Evolutionary conservation across 192 early-diverging fungal species (phyloP), one percentile per base, ranked within the genome.

Genomic region (Chytriomyces sp.): DNA sequence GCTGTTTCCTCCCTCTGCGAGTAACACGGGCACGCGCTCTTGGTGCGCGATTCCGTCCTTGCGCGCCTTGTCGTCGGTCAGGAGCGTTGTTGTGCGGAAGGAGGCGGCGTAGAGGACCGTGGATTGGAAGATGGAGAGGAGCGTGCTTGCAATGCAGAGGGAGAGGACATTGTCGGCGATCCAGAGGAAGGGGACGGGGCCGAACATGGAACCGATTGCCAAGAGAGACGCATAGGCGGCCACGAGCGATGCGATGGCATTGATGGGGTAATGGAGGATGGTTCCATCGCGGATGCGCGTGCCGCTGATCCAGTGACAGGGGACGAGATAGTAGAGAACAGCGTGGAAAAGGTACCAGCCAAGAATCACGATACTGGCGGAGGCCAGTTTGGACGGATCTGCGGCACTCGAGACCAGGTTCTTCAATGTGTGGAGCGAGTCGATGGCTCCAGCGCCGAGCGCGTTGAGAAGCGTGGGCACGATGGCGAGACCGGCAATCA

Each of bases 1-100:
- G n/a, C 93, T 91, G 85, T 98, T 96, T 36, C 95, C 96, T 14
- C 93, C 93, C 26, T 85, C 77, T 7, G 95, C 90, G 34, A 92
- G 76, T 39, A 98, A 79, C 28, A 91, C 83, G 26, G 59, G 38
- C n/a, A 41, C 66, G 17, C 52, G 17, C n/a, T 30, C 25, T 8
- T 26, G 12, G 8, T 17, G 4, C 10, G 22, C 58, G 19, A 44
- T 44, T 22, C 62, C 62, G 33, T 64, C 62, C 25, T 64, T 64
- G 10, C 31, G 39, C 36, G 39, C 14, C 28, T 52, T 52, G 2
- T 10, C 60, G 5, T 32, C 31, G 1, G 65, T 10, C 17, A 56
- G 4, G 31, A 32, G 56, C 19, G 77, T 83, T 17, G 80, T 77
- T 40, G 83, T 62, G 55, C 89, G 75, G 85, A 94, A 94, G 57